phyloP scores from a whole-genome alignment of 441 rosid species.

The Euphorbia celastroides region DNA sequence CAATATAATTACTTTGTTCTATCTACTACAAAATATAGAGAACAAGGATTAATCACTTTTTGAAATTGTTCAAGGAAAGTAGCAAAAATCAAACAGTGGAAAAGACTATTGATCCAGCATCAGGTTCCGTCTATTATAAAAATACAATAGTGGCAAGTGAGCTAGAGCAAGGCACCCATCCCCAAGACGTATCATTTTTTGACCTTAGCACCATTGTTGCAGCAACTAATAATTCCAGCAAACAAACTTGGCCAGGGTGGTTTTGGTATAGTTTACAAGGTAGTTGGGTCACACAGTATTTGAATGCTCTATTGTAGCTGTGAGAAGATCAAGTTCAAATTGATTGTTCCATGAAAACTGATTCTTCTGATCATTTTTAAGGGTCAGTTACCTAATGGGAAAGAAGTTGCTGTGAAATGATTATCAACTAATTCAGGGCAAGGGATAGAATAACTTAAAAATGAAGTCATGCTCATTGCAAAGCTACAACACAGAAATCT shows the following conservation, averaged over 20 bases:
- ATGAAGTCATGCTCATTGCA: constrained; percentile 31
- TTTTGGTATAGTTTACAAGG: constrained; percentile 32
- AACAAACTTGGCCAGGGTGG: constrained; percentile 31
- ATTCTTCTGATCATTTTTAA: constrained; percentile 1
- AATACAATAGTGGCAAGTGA: constrained; percentile 8
- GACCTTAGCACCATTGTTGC: constrained; percentile 4
- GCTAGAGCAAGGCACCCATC: background rate
- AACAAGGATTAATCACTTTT: background rate
- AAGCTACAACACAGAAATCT: constrained; percentile 43
- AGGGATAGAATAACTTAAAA: constrained; percentile 32
- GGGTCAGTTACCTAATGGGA: constrained; percentile 34
- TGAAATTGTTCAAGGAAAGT: constrained; percentile 3
- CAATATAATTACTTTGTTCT: background rate
- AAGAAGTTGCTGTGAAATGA: constrained; percentile 37
- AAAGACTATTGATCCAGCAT: constrained; percentile 1
- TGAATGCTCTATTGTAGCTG: background rate
- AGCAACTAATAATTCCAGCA: constrained; percentile 11
- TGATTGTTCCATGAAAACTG: background rate
- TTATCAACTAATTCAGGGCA: constrained; percentile 28
- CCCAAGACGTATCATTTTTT: background rate
- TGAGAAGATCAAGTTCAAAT: background rate
- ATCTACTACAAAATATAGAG: background rate
- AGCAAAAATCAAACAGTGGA: background rate
- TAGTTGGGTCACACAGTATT: background rate
- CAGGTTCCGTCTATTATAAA: background rate